Conservation (phyloP, 208 protist species). For the Phytomonas francai region DNA sequence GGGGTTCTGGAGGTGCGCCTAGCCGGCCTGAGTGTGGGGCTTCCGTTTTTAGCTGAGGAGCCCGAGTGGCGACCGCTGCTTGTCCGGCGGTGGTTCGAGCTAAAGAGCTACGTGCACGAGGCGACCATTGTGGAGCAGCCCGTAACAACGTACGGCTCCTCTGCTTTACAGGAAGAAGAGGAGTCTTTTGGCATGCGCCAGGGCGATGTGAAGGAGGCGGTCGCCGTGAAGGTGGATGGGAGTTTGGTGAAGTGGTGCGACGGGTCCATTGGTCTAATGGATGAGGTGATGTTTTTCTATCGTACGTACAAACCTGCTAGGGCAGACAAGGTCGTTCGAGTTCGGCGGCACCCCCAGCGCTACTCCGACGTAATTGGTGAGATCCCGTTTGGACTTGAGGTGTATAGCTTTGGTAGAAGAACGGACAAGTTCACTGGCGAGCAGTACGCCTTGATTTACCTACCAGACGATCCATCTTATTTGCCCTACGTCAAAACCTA, state of each 20-base stretch:
- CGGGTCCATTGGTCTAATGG: slow-evolving; percentile 29
- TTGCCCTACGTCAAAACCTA: slow-evolving; percentile 22
- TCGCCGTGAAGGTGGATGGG: slow-evolving; percentile 39
- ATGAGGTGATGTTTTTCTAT: slow-evolving; percentile 41
- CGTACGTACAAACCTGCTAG: slow-evolving; percentile 42
- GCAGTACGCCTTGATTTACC: slow-evolving; percentile 53
- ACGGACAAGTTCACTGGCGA: slow-evolving; percentile 52
- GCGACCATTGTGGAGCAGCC: slow-evolving; percentile 21
- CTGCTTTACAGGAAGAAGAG: neutral
- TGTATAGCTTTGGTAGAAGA: slow-evolving; percentile 47
- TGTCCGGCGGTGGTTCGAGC: slow-evolving; percentile 59
- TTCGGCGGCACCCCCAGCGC: slow-evolving; percentile 58
- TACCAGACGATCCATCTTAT: slow-evolving; percentile 22
- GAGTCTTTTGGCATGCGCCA: slow-evolving; percentile 11
- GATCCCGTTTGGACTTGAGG: slow-evolving; percentile 35
- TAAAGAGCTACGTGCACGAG: slow-evolving; percentile 38
- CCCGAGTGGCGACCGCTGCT: slow-evolving; percentile 45
- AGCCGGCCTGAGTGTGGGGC: slow-evolving; percentile 7
- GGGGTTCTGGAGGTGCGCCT: too few relatives aligned
- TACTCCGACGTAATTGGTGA: slow-evolving; percentile 64
- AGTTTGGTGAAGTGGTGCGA: slow-evolving; percentile 48
- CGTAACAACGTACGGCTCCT: neutral
- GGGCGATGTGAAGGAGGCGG: slow-evolving; percentile 58
- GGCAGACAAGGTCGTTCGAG: slow-evolving; percentile 33
- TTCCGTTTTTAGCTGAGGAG: slow-evolving; percentile 10